Base-by-base conservation (phyloP, 148 eudicot species). In the Pharnaceum exiguum region DNA sequence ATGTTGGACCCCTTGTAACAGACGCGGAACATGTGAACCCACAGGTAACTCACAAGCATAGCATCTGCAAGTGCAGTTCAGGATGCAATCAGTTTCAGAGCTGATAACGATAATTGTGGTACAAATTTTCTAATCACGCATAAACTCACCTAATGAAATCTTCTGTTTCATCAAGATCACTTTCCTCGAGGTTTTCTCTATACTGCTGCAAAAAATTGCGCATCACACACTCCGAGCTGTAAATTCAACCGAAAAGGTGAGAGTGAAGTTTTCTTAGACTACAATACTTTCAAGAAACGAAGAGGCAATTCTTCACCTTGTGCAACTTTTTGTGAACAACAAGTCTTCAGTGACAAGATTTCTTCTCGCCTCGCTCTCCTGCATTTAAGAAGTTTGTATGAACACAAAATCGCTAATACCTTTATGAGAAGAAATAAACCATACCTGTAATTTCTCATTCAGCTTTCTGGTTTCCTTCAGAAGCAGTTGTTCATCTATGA, bases 401-500 rank as follows among this genome's bases (percentile, higher is more conserved):
- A 39, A 5, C 27, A 5, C 19, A 25, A 15, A 40, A 13, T 12
- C 2, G 21, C 8, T 1, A n/a, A 12, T 11, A 10, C 31, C 9
- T 23, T 7, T 4, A 37, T n/a, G 16, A 1, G 22, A 10, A 17
- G 11, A 47, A 10, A 13, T 7, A 11, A 48, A 55, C 5, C 43
- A 38, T 37, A 66, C 63, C 55, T 16, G 12, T 6, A 57, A 7
- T 39, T 48, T 47, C 3, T 45, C 11, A 39, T 57, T 51, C 3
- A 39, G n/a, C 23, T 22, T 18, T 9, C 22, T n/a, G 32, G 70
- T 66, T 8, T 63, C 43, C 0, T 16, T 57, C 18, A 66, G 24
- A 43, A 66, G 70, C 57, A 35, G 39, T 49, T 66, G 49, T 15
- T 57, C 50, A 1, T 66, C 51, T 48, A 66, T 66, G 17, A 57